phyloP scores from a whole-genome alignment of 2,329 filamentous ascomycete species.

The Ceratocystis eucalypticola region DNA sequence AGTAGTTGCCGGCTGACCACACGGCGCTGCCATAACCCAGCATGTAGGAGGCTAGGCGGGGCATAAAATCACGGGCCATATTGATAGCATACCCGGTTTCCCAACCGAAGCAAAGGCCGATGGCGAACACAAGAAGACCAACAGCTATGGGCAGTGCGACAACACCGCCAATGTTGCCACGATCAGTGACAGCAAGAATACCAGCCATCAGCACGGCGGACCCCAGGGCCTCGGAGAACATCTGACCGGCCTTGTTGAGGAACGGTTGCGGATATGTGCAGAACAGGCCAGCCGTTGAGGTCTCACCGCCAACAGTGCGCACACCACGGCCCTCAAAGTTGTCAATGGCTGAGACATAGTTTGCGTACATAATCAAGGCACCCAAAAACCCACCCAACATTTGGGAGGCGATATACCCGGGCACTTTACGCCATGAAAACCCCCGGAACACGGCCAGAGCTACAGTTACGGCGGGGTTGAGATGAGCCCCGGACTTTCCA shows the following conservation, averaged over 20 bases:
- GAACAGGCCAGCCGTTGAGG: conserved; percentile 56
- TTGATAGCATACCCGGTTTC: conserved; percentile 68
- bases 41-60: conserved; percentile 51
- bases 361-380: conserved; percentile 46
- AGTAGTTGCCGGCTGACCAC: conserved; percentile 54
- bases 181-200: conserved; percentile 55
- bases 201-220: conserved; percentile 55
- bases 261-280: conserved; percentile 58
- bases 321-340: conserved; percentile 44
- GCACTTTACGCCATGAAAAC: conserved; percentile 56
- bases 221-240: conserved; percentile 60
- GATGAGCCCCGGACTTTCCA: conserved; percentile 51
- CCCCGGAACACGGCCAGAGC: conserved; percentile 55
- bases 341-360: conserved; percentile 53
- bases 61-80: conserved; percentile 57
- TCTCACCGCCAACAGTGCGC: conserved; percentile 46
- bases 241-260: conserved; percentile 44
- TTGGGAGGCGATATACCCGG: conserved; percentile 53
- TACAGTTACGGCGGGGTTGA: conserved; percentile 60
- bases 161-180: conserved; percentile 38
- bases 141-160: conserved; percentile 28
- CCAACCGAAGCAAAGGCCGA: conserved; percentile 62
- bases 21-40: conserved; percentile 55
- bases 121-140: conserved; percentile 50
- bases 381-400: conserved; percentile 53